Evolutionary conservation across 2,329 filamentous ascomycete genomes (phyloP).

Genomic region (Aphanoascus verrucosus): DNA sequence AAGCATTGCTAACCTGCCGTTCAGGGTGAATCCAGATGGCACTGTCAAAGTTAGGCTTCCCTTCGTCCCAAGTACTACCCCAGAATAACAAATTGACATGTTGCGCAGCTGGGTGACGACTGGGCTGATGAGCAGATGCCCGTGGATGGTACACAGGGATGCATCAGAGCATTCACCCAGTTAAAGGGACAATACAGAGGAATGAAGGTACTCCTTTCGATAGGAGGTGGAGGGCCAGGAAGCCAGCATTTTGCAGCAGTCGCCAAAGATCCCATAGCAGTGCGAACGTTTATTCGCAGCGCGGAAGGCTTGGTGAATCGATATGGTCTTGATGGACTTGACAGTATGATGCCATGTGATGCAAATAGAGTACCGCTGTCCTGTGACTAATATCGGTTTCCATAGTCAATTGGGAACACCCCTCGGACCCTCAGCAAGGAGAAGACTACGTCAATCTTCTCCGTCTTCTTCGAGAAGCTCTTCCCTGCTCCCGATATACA

Average conservation of each 20-base stretch:
- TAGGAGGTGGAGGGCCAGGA: conserved; percentile 57
- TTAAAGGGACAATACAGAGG: conserved; percentile 61
- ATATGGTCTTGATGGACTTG: conserved; percentile 63
- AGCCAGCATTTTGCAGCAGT: conserved; percentile 58
- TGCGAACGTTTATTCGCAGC: conserved; percentile 61
- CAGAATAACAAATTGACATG: conserved; percentile 4
- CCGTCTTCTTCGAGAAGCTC: conserved; percentile 52
- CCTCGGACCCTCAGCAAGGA: conserved; percentile 54
- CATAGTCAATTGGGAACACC: conserved; percentile 72
- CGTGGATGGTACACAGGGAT: conserved; percentile 61
- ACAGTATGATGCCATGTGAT: conserved; percentile 47
- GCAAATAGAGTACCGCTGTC: background rate
- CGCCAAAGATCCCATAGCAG: conserved; percentile 48
- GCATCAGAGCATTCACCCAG: conserved; percentile 60
- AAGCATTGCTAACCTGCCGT: conserved; percentile 10
- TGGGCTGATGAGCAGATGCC: conserved; percentile 63
- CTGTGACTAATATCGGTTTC: background rate
- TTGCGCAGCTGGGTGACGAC: conserved; percentile 61
- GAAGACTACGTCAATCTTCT: conserved; percentile 60
- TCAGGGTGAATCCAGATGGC: conserved; percentile 58
- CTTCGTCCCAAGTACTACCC: conserved; percentile 20
- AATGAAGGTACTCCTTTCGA: conserved; percentile 64
- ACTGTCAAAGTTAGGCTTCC: conserved; percentile 57
- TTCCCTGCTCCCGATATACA: conserved; percentile 59
- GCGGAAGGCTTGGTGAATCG: conserved; percentile 57